Base-by-base conservation (phyloP, 495 filamentous ascomycete genomes). In the Poronia punctata region DNA sequence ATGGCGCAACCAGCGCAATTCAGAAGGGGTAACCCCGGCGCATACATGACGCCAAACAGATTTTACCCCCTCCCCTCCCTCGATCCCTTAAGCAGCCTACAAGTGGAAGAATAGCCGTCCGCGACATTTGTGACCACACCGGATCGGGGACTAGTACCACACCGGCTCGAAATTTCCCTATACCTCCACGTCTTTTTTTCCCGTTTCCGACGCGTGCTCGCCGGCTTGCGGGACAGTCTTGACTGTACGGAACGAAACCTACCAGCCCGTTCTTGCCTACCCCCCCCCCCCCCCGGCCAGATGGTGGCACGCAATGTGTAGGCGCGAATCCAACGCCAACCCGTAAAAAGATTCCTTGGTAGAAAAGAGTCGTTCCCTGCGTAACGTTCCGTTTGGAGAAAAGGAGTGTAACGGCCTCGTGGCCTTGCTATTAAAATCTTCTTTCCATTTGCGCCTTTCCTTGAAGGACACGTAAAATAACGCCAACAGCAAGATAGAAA, bases 321-420 rank as follows among this genome's bases (percentile, higher is more conserved):
- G 49, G 49, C 40, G 37, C 44, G 38, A 35, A 59, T 59, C 55
- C 52, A 59, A 59, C 55, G 49, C 55, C 52, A 45, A 37, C 35
- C 41, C 47, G 25, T 46, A 49, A 29, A 40, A 30, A 48, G 38
- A 46, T 46, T 44, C 20, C 16, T 38, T 34, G 38, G 48, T 46
- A 51, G 44, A 33, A 29, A n/a, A 50, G 33, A 39, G 41, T 49
- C 39, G 26, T 50, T 40, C 34, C 47, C 38, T 28, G 43, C 30
- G 25, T 47, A 45, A 38, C 29, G 35, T 39, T 45, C 48, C 48
- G 29, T 35, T n/a, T 34, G 11, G 22, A 37, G 35, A 54, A 43
- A 56, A 50, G 43, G 55, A 55, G 46, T 51, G 55, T 52, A 46
- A 49, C 16, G 42, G 52, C 49, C 52, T 30, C 27, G 45, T 23